phyloP scores from a whole-genome alignment of 2,329 filamentous ascomycete genomes.

The Hirsutella minnesotensis region DNA sequence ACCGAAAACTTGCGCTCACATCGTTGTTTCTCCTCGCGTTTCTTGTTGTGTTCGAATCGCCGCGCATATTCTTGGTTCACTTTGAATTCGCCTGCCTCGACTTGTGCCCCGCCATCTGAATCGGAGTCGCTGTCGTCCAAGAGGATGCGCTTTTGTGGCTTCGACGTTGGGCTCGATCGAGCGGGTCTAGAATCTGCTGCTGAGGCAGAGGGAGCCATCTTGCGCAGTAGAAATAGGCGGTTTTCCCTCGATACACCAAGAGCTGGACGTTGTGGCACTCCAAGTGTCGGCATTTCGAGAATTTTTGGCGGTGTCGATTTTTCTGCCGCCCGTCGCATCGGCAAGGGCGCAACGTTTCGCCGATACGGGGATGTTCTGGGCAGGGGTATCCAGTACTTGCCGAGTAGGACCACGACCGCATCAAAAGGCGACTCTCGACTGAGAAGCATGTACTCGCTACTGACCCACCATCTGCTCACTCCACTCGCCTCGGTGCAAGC shows the following conservation, averaged over 20 bases:
- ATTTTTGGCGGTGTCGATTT: slow-evolving; percentile 21
- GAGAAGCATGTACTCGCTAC: no score
- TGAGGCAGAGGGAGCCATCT: slow-evolving; percentile 8
- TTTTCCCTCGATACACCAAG: background rate
- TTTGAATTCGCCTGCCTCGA: slow-evolving; percentile 46
- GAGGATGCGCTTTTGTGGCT: slow-evolving; percentile 30
- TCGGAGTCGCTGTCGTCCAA: slow-evolving; percentile 46
- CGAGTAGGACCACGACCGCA: no score
- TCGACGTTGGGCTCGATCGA: background rate
- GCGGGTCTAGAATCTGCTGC: slow-evolving; percentile 30
- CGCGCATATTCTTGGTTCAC: slow-evolving; percentile 86
- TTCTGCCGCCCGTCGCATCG: slow-evolving; percentile 7
- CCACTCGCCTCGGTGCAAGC: background rate
- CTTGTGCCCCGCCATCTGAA: slow-evolving; percentile 28
- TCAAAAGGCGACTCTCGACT: no score
- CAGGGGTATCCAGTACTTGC: background rate
- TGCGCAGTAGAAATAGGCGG: background rate
- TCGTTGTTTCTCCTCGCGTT: slow-evolving; percentile 73
- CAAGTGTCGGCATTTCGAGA: slow-evolving; percentile 3
- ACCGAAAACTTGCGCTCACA: slow-evolving; percentile 29
- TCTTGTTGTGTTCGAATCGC: slow-evolving; percentile 94
- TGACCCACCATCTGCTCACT: no score
- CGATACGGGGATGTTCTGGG: background rate
- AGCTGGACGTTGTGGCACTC: background rate
- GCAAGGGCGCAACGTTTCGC: slow-evolving; percentile 8